These are phyloP conservation scores for Ceratopteris richardii DNA, from an alignment of 75 land plant species.

Conservation along the genomic window DNA sequence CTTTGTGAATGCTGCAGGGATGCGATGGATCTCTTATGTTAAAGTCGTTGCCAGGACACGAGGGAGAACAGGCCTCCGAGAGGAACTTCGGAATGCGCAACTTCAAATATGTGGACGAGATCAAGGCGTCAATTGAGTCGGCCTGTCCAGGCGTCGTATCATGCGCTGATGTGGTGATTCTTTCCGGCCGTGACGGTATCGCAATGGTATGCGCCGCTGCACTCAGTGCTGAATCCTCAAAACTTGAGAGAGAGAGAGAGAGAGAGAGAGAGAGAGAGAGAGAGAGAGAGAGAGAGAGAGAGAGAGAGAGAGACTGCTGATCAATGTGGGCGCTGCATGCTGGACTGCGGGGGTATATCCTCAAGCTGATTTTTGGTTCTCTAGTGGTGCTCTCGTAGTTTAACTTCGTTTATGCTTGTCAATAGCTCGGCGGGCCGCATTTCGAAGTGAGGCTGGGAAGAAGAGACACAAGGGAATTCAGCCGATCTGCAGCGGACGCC, in stretches of 20 bases:
- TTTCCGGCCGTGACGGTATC: constrained; percentile 63
- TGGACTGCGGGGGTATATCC: no score
- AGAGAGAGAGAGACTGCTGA: no score
- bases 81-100: constrained; percentile 75
- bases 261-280: no score
- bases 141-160: constrained; percentile 77
- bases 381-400: no score
- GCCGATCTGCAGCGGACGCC: constrained; percentile 8
- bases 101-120: constrained; percentile 46
- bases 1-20: no score
- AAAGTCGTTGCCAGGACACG: constrained; percentile 48
- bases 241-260: no score
- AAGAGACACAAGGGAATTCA: constrained; percentile 47
- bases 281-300: no score
- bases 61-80: constrained; percentile 65
- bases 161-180: constrained; percentile 66
- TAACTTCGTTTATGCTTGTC: not conserved
- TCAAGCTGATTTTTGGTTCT: no score
- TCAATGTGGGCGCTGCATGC: no score
- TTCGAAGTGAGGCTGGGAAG: constrained; percentile 60
- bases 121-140: constrained; percentile 62
- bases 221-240: no score
- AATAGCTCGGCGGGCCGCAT: constrained; percentile 56
- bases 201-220: no score
- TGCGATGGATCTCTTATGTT: constrained; percentile 84